phyloP scores from a whole-genome alignment of 2,329 filamentous ascomycete genomes.

The Hypoxylon sp. region DNA sequence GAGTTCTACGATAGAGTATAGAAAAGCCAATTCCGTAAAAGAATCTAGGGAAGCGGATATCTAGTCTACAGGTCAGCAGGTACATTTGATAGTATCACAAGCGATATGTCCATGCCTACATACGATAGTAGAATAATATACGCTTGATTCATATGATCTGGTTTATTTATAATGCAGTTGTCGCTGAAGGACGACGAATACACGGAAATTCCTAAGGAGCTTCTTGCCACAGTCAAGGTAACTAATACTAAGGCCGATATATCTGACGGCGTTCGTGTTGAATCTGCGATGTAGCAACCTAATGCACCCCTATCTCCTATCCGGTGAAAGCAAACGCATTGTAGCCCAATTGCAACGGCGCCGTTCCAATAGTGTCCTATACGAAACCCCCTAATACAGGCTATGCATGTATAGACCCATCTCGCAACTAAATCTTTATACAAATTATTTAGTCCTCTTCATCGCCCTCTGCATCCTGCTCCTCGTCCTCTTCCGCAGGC shows the following conservation, averaged over 20 bases:
- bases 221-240: too few relatives aligned
- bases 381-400: slow-evolving; percentile 5
- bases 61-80: too few relatives aligned
- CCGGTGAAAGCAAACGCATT: background rate
- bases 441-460: slow-evolving; percentile 59
- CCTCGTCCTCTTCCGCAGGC: slow-evolving; percentile 46
- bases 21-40: too few relatives aligned
- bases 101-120: too few relatives aligned
- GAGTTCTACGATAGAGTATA: too few relatives aligned
- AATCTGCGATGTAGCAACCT: background rate
- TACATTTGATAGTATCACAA: too few relatives aligned
- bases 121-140: too few relatives aligned
- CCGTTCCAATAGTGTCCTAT: background rate
- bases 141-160: background rate
- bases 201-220: too few relatives aligned
- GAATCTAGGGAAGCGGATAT: too few relatives aligned
- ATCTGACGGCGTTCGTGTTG: too few relatives aligned
- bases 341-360: background rate
- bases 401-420: background rate
- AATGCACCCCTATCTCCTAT: background rate
- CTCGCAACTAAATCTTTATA: background rate
- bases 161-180: background rate
- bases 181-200: background rate
- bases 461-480: slow-evolving; percentile 63
- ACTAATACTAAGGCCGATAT: too few relatives aligned